phyloP scores from a whole-genome alignment of 305 asterid species.

The Nicotiana rustica region DNA sequence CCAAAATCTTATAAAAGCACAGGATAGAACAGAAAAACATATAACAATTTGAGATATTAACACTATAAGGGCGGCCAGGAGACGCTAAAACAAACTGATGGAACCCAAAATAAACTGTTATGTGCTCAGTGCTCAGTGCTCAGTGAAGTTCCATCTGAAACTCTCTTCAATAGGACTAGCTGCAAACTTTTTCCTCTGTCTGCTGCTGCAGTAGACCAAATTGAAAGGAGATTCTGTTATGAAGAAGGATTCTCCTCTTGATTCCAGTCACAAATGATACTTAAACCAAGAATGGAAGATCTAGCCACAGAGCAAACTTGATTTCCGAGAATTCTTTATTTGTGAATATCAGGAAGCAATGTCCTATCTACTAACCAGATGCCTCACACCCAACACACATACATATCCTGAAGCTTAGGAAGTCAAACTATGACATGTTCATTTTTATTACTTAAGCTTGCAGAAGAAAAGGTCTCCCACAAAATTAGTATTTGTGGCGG shows the following conservation, averaged over 20 bases:
- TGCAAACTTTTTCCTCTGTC: not conserved
- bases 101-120: not conserved
- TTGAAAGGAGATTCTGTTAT: not conserved
- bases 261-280: no score
- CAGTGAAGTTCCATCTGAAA: not conserved
- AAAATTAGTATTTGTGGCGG: not conserved
- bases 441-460: not conserved
- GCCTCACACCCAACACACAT: conserved; percentile 1
- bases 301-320: no score
- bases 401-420: not conserved
- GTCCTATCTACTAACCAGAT: not conserved
- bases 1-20: not conserved
- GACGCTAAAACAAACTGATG: not conserved
- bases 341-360: not conserved
- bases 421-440: not conserved
- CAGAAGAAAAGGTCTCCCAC: not conserved
- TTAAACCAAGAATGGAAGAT: no score
- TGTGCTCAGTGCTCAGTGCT: not conserved
- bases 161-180: not conserved
- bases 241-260: not conserved
- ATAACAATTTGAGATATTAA: not conserved
- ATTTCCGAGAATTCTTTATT: no score
- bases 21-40: not conserved
- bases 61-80: not conserved
- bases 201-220: conserved; percentile 1